Evolutionary conservation across 2,329 filamentous ascomycete species (phyloP).

Genomic region (Torrubiella hemipterigena): DNA sequence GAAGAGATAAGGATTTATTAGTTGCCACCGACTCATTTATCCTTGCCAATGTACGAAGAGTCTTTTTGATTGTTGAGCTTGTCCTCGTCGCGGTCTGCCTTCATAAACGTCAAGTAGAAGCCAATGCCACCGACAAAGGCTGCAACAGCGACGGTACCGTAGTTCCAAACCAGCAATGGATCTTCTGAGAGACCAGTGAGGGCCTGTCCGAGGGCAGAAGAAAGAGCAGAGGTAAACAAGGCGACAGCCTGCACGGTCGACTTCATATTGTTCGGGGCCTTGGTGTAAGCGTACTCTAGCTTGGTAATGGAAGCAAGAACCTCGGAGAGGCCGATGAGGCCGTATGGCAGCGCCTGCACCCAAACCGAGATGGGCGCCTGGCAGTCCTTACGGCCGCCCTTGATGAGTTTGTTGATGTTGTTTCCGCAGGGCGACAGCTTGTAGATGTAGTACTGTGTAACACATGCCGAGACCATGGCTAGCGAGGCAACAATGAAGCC

Average conservation of each 20-base stretch:
- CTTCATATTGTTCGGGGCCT: constrained; percentile 66
- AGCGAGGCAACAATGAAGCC: constrained; percentile 12
- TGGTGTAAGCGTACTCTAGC: constrained; percentile 65
- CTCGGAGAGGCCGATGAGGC: constrained; percentile 36
- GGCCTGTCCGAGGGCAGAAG: constrained; percentile 54
- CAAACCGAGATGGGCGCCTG: constrained; percentile 58
- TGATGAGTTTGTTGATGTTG: no score
- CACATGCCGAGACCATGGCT: constrained; percentile 12
- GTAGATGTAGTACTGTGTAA: constrained; percentile 12
- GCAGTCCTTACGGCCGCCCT: no score
- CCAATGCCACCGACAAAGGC: constrained; percentile 47
- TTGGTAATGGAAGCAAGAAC: constrained; percentile 40
- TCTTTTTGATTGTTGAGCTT: constrained; percentile 56
- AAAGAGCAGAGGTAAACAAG: constrained; percentile 58
- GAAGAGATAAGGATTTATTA: no score
- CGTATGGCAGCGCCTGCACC: constrained; percentile 39
- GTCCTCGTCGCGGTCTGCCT: constrained; percentile 54
- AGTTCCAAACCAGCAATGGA: constrained; percentile 64
- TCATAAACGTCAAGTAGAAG: constrained; percentile 61
- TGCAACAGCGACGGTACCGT: constrained; percentile 53
- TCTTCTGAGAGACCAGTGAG: constrained; percentile 33
- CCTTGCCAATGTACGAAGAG: no score
- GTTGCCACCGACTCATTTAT: no score
- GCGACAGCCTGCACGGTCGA: constrained; percentile 57
- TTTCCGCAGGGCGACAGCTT: constrained; percentile 9